Percentiles rank a stretch among this genome's conserved stretches.
Evolutionary conservation across 169 alveolate species (phyloP).

Genomic region (Plasmodium falciparum): DNA sequence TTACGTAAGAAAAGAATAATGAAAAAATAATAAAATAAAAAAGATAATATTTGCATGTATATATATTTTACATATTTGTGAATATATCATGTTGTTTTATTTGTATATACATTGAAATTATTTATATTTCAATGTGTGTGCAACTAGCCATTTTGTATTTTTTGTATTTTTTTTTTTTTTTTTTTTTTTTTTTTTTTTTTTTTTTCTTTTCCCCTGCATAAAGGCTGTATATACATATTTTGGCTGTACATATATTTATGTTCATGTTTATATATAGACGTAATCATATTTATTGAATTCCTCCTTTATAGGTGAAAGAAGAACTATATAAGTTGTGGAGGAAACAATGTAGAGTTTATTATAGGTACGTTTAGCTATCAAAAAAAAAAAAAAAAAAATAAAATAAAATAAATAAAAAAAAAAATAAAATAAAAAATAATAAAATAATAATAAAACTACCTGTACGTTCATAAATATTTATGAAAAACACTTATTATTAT

Average conservation of each 20-base stretch:
- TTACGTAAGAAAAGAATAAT: conserved; percentile 10
- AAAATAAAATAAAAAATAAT: neutral
- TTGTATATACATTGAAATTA: neutral
- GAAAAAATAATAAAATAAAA: neutral
- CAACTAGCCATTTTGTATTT: neutral
- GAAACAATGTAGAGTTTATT: conserved; percentile 60
- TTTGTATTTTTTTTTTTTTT: too few relatives aligned
- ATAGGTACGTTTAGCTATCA: conserved; percentile 29
- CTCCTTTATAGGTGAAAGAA: conserved; percentile 44
- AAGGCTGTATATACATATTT: neutral
- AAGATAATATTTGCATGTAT: neutral
- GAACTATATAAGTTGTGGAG: conserved; percentile 64
- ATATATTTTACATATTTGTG: neutral
- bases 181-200: too few relatives aligned
- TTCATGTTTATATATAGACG: neutral
- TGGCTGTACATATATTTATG: neutral
- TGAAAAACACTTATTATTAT: neutral
- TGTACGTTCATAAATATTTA: neutral
- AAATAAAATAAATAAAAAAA: neutral
- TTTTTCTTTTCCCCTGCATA: neutral
- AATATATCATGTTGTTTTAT: too few relatives aligned
- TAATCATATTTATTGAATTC: neutral
- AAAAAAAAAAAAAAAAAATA: neutral
- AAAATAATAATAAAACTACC: too few relatives aligned
- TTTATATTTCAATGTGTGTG: neutral